Conservation (phyloP, 768 basidiomycete genomes). For the Gymnopilus junonius region DNA sequence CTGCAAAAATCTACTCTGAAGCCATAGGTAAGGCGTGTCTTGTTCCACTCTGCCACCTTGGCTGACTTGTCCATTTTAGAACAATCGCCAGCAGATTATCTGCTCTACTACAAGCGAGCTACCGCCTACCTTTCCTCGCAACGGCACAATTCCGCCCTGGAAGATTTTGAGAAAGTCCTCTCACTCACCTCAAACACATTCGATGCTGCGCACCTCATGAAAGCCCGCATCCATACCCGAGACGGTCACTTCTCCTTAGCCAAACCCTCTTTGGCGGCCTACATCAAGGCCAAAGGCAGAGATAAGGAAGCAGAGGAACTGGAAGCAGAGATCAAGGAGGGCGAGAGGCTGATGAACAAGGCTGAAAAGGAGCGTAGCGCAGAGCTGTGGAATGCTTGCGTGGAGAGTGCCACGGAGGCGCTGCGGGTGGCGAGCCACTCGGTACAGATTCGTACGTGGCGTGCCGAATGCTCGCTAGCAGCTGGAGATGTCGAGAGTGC, state of each 20-base stretch:
- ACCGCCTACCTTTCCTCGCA: slow-evolving; percentile 86
- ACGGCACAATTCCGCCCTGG: slow-evolving; percentile 72
- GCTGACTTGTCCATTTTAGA: slow-evolving; percentile 44
- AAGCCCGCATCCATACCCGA: slow-evolving; percentile 81
- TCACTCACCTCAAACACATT: slow-evolving; percentile 74
- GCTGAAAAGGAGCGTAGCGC: slow-evolving; percentile 64
- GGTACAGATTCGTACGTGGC: slow-evolving; percentile 65
- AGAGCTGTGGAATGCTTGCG: slow-evolving; percentile 80
- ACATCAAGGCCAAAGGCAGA: slow-evolving; percentile 53
- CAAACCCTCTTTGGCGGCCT: slow-evolving; percentile 57
- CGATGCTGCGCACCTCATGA: slow-evolving; percentile 84
- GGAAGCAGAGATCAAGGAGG: slow-evolving; percentile 59
- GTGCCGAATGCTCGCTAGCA: slow-evolving; percentile 79
- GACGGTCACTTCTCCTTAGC: slow-evolving; percentile 80
- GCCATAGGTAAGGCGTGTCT: slow-evolving; percentile 65
- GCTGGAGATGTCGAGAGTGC: slow-evolving; percentile 83
- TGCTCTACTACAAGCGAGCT: slow-evolving; percentile 91
- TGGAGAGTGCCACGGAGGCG: slow-evolving; percentile 74
- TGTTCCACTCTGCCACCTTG: background rate
- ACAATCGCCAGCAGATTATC: slow-evolving; percentile 82
- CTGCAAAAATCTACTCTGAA: slow-evolving; percentile 78
- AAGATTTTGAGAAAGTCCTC: slow-evolving; percentile 87
- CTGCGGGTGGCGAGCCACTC: slow-evolving; percentile 75
- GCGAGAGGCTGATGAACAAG: slow-evolving; percentile 63
- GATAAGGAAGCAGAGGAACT: slow-evolving; percentile 60